phyloP scores from a whole-genome alignment of 257 asterid genomes.

The Solanum sitiens region DNA sequence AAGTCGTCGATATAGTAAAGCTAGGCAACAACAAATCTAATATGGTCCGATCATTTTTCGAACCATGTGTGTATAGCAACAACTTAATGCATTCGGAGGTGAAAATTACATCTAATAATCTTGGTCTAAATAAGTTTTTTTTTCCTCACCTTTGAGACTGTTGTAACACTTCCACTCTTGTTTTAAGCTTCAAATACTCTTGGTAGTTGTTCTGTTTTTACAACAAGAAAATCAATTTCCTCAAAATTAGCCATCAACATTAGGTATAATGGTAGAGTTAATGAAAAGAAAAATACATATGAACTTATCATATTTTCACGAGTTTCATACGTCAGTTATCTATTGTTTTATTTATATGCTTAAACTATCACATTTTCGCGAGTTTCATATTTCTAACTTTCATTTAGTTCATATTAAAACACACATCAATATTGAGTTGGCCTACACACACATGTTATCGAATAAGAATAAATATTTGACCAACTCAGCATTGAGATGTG shows the following conservation, averaged over 20 bases:
- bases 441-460: accelerated
- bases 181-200: slow-evolving; percentile 55
- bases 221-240: background rate
- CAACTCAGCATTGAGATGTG: background rate
- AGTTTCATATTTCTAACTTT: background rate
- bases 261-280: background rate
- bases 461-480: background rate
- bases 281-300: background rate
- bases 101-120: background rate
- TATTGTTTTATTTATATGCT: background rate
- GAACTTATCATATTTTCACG: background rate
- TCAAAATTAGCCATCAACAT: background rate
- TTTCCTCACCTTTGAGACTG: slow-evolving; percentile 59
- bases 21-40: background rate
- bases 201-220: slow-evolving; percentile 34
- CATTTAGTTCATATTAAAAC: background rate
- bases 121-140: background rate
- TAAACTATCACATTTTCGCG: background rate
- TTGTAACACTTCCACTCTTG: slow-evolving; percentile 43
- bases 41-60: background rate
- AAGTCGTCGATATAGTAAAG: background rate
- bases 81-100: background rate
- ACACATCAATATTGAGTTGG: background rate
- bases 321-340: background rate
- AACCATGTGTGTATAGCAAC: accelerated